These are phyloP conservation scores for Trametes cubensis DNA, from an alignment of 768 basidiomycete genomes.

Conservation along the genomic window DNA sequence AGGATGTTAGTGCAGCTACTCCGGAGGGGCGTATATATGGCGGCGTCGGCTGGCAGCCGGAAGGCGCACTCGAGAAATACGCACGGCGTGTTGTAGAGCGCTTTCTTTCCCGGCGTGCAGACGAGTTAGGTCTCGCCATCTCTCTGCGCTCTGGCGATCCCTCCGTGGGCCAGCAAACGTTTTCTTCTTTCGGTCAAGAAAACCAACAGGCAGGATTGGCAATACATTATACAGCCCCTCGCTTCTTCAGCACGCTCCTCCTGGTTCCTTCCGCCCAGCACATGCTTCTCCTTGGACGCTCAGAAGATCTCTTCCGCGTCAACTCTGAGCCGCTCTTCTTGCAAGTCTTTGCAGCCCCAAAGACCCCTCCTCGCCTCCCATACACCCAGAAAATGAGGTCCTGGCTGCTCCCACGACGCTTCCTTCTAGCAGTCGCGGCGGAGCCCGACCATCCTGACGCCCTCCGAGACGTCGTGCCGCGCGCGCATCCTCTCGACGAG, in stretches of 20 bases:
- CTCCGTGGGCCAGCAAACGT: conserved; percentile 26
- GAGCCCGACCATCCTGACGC: not conserved
- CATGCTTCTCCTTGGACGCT: conserved; percentile 42
- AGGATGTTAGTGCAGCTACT: not conserved
- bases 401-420: conserved; percentile 10
- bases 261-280: conserved; percentile 47
- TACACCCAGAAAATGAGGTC: conserved; percentile 7
- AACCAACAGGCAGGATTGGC: conserved; percentile 29
- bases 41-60: conserved; percentile 41
- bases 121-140: conserved; percentile 41
- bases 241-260: conserved; percentile 52
- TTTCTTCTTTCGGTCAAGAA: conserved; percentile 6
- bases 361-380: not conserved
- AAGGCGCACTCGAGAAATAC: conserved; percentile 35
- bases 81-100: conserved; percentile 33
- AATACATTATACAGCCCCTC: conserved; percentile 48
- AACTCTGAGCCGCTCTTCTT: conserved; percentile 43
- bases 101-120: conserved; percentile 41
- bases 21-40: conserved; percentile 31
- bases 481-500: conserved; percentile 35
- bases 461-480: not conserved
- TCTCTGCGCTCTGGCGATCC: conserved; percentile 43
- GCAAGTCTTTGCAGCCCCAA: conserved; percentile 15
- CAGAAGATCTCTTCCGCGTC: conserved; percentile 25
- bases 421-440: not conserved